A percentile compares a stretch with the other conserved stretches of the same genome.
phyloP scores from a whole-genome alignment of 2,329 filamentous ascomycete species.

The Mycosphaerella sp. region DNA sequence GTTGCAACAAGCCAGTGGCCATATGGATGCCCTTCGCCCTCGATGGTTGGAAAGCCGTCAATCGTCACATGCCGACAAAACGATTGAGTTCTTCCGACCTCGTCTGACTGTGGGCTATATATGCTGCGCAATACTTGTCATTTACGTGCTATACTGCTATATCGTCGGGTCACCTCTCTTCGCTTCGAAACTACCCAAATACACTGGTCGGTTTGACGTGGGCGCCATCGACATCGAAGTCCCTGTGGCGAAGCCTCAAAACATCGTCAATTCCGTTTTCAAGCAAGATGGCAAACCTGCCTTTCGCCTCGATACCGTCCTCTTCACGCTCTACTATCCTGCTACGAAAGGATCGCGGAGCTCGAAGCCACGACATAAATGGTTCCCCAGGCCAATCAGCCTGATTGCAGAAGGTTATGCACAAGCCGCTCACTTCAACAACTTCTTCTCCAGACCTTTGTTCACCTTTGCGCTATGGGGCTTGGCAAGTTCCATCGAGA shows the following conservation, averaged over 20 bases:
- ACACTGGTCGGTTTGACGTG: slow-evolving; percentile 38
- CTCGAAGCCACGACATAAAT: slow-evolving; percentile 32
- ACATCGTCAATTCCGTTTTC: slow-evolving; percentile 33
- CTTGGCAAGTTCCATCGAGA: slow-evolving; percentile 37
- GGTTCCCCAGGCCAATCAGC: slow-evolving; percentile 40
- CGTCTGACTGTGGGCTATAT: slow-evolving; percentile 15
- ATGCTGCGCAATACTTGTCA: slow-evolving; percentile 7
- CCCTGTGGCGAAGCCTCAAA: slow-evolving; percentile 26
- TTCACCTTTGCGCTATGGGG: slow-evolving; percentile 38
- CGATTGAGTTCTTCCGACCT: slow-evolving; percentile 6
- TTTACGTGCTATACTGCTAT: slow-evolving; percentile 36
- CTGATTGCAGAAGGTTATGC: slow-evolving; percentile 40
- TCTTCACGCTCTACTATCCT: slow-evolving; percentile 41
- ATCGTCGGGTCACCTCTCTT: slow-evolving; percentile 38
- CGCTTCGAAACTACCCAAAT: slow-evolving; percentile 36
- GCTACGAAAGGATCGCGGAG: slow-evolving; percentile 25
- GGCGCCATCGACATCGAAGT: slow-evolving; percentile 39
- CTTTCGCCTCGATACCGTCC: slow-evolving; percentile 39
- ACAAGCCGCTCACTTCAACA: slow-evolving; percentile 34
- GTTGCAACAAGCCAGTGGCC: slow-evolving; percentile 9
- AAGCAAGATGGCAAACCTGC: slow-evolving; percentile 35
- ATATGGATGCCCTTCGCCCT: slow-evolving; percentile 15
- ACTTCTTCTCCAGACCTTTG: slow-evolving; percentile 30
- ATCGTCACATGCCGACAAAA: slow-evolving; percentile 6
- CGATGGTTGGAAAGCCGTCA: slow-evolving; percentile 13